Conservation (phyloP, 352 stramenopile species). For the Phytophthora lateralis region DNA sequence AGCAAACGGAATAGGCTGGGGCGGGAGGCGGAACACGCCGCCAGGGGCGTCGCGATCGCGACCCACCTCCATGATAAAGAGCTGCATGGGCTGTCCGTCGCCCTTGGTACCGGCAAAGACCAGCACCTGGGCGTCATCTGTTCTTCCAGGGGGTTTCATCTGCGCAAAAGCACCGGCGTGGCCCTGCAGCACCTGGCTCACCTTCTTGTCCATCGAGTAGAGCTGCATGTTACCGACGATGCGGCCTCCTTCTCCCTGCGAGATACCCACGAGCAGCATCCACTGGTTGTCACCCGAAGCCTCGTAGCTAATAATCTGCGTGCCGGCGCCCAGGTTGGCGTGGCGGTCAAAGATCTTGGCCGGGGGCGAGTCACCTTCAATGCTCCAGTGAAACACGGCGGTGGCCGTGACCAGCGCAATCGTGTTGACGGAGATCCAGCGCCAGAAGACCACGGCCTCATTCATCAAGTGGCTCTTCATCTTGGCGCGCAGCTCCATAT, state of each 20-base stretch:
- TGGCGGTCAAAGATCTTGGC: slow-evolving; percentile 99
- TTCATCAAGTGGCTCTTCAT: slow-evolving; percentile 96
- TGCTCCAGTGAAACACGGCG: slow-evolving; percentile 98
- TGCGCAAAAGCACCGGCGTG: slow-evolving; percentile 97
- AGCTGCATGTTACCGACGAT: slow-evolving; percentile 99
- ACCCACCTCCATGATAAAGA: slow-evolving; percentile 99
- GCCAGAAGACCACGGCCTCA: slow-evolving; percentile 97
- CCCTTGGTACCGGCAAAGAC: slow-evolving; percentile 88
- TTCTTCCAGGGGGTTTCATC: slow-evolving; percentile 95
- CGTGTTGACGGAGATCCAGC: slow-evolving; percentile 97
- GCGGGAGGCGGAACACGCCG: slow-evolving; percentile 94
- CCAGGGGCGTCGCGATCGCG: slow-evolving; percentile 95
- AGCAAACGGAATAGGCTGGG: slow-evolving; percentile 95
- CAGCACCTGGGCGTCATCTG: slow-evolving; percentile 90
- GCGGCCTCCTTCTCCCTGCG: slow-evolving; percentile 91
- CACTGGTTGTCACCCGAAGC: slow-evolving; percentile 98
- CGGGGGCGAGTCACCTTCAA: slow-evolving; percentile 92
- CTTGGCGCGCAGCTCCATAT: slow-evolving; percentile 99
- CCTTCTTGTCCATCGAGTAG: slow-evolving; percentile 98
- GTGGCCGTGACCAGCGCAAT: slow-evolving; percentile 97
- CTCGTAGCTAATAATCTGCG: slow-evolving; percentile 99
- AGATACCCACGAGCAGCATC: slow-evolving; percentile 98
- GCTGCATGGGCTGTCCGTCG: slow-evolving; percentile 73
- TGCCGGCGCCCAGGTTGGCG: slow-evolving; percentile 91
- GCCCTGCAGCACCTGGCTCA: slow-evolving; percentile 97